A percentile compares a stretch with the other conserved stretches of the same genome.
phyloP scores from a whole-genome alignment of 768 basidiomycete genomes.

The Trametes cinnabarina region DNA sequence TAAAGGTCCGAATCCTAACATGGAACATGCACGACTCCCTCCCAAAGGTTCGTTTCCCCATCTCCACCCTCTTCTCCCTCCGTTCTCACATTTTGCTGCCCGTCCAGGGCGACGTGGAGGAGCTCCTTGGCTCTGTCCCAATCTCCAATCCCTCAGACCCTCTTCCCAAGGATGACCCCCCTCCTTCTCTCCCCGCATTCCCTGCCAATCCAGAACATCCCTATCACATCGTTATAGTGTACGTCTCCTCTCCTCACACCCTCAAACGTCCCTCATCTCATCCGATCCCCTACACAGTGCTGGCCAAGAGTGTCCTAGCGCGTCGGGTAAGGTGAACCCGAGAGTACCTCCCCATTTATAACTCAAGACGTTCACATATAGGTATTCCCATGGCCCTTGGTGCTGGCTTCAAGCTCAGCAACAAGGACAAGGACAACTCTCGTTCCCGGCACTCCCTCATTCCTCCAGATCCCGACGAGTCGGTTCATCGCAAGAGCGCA shows the following conservation, averaged over 20 bases:
- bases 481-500: constrained; percentile 13
- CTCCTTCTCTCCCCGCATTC: constrained; percentile 44
- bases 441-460: constrained; percentile 7
- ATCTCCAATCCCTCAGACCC: constrained; percentile 28
- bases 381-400: constrained; percentile 78
- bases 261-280: constrained; percentile 12
- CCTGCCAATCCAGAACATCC: constrained; percentile 56
- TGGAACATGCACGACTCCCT: constrained; percentile 89
- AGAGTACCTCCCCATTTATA: too few species aligned
- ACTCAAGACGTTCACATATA: too few species aligned
- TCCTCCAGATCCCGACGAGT: constrained; percentile 28
- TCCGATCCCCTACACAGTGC: constrained; percentile 40
- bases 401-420: constrained; percentile 71
- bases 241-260: constrained; percentile 28
- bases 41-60: constrained; percentile 62
- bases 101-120: constrained; percentile 67
- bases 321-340: too few species aligned
- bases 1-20: constrained; percentile 69
- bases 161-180: constrained; percentile 23
- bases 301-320: constrained; percentile 82
- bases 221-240: constrained; percentile 80
- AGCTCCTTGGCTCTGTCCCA: constrained; percentile 64
- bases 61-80: not conserved
- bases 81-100: constrained; percentile 3
- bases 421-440: constrained; percentile 43